Evolutionary conservation across 768 basidiomycete species (phyloP).

Genomic region (Pleurotus eryngii): DNA sequence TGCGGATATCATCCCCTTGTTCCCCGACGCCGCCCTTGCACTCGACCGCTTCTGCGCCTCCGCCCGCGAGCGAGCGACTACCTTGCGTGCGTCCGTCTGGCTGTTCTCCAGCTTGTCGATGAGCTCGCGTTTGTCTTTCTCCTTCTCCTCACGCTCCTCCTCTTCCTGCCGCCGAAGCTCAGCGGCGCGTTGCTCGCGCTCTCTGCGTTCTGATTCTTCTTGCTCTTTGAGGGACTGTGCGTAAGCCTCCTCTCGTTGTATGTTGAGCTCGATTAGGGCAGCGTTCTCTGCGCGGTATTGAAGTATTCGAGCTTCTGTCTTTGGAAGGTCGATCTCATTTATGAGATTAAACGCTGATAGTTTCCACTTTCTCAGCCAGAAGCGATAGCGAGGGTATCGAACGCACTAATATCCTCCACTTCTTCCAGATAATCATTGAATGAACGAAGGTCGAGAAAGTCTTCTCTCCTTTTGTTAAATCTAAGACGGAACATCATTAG

Average conservation of each 20-base stretch:
- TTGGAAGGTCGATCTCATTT: constrained; percentile 74
- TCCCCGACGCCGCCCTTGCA: constrained; percentile 39
- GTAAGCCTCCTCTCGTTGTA: constrained; percentile 78
- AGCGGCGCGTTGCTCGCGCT: constrained; percentile 65
- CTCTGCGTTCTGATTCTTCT: constrained; percentile 74
- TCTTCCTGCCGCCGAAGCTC: constrained; percentile 69
- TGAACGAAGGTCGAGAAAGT: constrained; percentile 73
- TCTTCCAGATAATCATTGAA: constrained; percentile 97
- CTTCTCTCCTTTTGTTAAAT: constrained; percentile 91
- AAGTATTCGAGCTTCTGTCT: constrained; percentile 82
- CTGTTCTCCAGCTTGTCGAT: constrained; percentile 82
- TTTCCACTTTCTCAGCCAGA: constrained; percentile 3
- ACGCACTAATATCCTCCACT: constrained; percentile 79
- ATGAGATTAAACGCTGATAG: constrained; percentile 88
- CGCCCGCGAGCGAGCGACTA: constrained; percentile 67
- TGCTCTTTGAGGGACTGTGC: constrained; percentile 68
- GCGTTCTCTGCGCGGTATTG: constrained; percentile 81
- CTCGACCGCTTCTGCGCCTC: constrained; percentile 60
- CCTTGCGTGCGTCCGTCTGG: constrained; percentile 62
- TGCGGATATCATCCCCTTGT: constrained; percentile 10
- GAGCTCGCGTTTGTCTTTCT: constrained; percentile 67
- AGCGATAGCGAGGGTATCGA: constrained; percentile 3
- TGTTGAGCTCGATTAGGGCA: constrained; percentile 77
- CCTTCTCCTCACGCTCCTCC: constrained; percentile 72
- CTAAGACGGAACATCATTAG: constrained; percentile 34